Conservation (phyloP, 2,329 filamentous ascomycete species). For the Alternaria arbusti region DNA sequence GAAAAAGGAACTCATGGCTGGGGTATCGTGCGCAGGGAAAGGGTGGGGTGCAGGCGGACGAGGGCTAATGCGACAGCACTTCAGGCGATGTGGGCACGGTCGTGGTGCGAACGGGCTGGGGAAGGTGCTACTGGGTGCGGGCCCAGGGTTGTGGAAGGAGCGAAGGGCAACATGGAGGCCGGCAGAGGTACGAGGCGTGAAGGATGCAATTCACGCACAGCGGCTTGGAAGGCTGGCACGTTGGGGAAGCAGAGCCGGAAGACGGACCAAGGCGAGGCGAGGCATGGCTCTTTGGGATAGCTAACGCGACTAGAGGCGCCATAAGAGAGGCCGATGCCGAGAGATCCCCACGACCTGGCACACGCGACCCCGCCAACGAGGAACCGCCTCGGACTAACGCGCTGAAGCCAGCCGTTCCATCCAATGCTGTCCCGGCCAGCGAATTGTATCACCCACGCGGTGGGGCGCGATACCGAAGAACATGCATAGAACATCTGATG, state of each 20-base stretch:
- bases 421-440: not conserved
- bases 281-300: constrained; percentile 5
- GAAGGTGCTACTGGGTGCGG: constrained; percentile 13
- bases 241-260: constrained; percentile 13
- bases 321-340: constrained; percentile 2
- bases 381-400: constrained; percentile 11
- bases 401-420: constrained; percentile 9
- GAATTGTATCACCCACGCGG: not conserved
- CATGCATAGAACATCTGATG: constrained; percentile 12
- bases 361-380: constrained; percentile 15
- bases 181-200: constrained; percentile 2
- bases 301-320: constrained; percentile 2
- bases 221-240: constrained; percentile 6
- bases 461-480: constrained; percentile 9
- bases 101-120: constrained; percentile 6
- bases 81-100: constrained; percentile 15
- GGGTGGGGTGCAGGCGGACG: constrained; percentile 14
- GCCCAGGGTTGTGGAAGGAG: constrained; percentile 6
- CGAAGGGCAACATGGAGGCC: constrained; percentile 16
- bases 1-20: constrained; percentile 61
- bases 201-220: constrained; percentile 10
- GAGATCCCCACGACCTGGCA: constrained; percentile 16
- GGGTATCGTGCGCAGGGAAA: constrained; percentile 17
- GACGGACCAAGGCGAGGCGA: constrained; percentile 9
- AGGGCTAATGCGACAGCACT: constrained; percentile 7